Evolutionary conservation across 495 filamentous ascomycete genomes (phyloP).

Genomic region (Echria macrotheca): DNA sequence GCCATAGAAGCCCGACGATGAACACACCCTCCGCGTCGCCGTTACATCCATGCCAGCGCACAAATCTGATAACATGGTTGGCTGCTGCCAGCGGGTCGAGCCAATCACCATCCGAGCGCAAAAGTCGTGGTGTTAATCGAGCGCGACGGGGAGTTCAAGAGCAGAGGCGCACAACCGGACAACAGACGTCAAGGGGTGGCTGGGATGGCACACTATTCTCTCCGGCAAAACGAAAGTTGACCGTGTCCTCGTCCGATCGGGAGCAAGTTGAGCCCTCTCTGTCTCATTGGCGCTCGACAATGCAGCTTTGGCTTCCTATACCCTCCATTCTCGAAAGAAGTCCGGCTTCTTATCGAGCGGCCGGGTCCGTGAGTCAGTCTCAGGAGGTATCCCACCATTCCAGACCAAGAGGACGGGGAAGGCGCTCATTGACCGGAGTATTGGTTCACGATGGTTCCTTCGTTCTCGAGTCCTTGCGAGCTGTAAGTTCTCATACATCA

Average conservation of each 20-base stretch:
- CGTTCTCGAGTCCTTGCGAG: too few relatives aligned
- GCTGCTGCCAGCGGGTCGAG: not conserved
- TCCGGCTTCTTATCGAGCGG: not conserved
- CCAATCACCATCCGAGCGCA: constrained; percentile 25
- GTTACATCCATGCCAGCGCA: constrained; percentile 14
- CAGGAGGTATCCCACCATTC: constrained; percentile 1
- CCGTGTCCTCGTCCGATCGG: constrained; percentile 6
- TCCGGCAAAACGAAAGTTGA: too few relatives aligned
- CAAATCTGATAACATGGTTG: constrained; percentile 15
- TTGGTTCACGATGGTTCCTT: not conserved
- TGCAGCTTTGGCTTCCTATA: not conserved
- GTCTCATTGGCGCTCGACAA: constrained; percentile 3
- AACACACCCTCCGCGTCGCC: constrained; percentile 17
- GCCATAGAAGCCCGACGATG: constrained; percentile 25
- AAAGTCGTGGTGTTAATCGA: constrained; percentile 18
- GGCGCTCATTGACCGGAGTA: constrained; percentile 14
- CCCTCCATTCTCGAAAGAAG: not conserved
- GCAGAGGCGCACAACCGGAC: not conserved
- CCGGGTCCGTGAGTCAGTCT: constrained; percentile 2
- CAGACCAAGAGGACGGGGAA: constrained; percentile 7
- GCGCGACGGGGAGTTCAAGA: not conserved
- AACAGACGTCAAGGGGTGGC: not conserved
- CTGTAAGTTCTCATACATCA: too few relatives aligned
- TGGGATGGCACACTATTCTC: constrained; percentile 17
- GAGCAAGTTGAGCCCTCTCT: constrained; percentile 2